phyloP scores from a whole-genome alignment of 1,284 basidiomycete genomes.

The Chalciporus sp. region DNA sequence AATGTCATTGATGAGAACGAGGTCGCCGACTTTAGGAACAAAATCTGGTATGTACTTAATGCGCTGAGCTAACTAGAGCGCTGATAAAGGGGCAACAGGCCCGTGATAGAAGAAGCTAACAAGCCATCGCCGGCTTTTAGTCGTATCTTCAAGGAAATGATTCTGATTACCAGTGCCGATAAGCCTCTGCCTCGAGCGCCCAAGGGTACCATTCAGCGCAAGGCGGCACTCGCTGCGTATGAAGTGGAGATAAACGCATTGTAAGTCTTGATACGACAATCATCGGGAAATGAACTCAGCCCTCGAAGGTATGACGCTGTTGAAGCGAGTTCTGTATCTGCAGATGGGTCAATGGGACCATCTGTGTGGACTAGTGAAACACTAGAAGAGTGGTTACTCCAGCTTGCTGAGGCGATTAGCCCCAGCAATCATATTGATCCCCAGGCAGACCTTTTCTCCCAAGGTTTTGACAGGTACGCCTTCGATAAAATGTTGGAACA shows the following conservation, averaged over 20 bases:
- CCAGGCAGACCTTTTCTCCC: slow-evolving; percentile 33
- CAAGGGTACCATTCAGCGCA: slow-evolving; percentile 32
- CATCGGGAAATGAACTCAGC: not conserved
- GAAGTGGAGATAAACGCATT: slow-evolving; percentile 28
- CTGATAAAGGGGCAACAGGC: slow-evolving; percentile 18
- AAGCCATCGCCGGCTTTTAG: slow-evolving; percentile 29
- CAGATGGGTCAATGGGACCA: slow-evolving; percentile 17
- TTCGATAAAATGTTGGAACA: not conserved
- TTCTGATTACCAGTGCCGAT: slow-evolving; percentile 16
- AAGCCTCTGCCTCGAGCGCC: slow-evolving; percentile 27
- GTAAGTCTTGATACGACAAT: slow-evolving; percentile 12
- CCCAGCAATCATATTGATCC: slow-evolving; percentile 14
- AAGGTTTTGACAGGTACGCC: slow-evolving; percentile 40
- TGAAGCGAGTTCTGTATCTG: slow-evolving; percentile 21
- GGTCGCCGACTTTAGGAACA: slow-evolving; percentile 36
- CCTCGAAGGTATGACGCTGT: slow-evolving; percentile 29
- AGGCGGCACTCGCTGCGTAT: slow-evolving; percentile 24
- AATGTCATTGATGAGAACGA: slow-evolving; percentile 31
- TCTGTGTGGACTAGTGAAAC: slow-evolving; percentile 24
- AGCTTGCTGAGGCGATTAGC: slow-evolving; percentile 30
- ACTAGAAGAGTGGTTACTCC: slow-evolving; percentile 32
- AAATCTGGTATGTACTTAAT: slow-evolving; percentile 38
- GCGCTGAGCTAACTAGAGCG: not conserved
- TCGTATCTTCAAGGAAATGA: slow-evolving; percentile 35
- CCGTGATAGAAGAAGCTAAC: slow-evolving; percentile 30